A percentile compares a stretch with the other conserved stretches of the same genome.
These are phyloP conservation scores for Fusarium haematococcum DNA, from an alignment of 2,329 filamentous ascomycete genomes.

Conservation along the genomic window DNA sequence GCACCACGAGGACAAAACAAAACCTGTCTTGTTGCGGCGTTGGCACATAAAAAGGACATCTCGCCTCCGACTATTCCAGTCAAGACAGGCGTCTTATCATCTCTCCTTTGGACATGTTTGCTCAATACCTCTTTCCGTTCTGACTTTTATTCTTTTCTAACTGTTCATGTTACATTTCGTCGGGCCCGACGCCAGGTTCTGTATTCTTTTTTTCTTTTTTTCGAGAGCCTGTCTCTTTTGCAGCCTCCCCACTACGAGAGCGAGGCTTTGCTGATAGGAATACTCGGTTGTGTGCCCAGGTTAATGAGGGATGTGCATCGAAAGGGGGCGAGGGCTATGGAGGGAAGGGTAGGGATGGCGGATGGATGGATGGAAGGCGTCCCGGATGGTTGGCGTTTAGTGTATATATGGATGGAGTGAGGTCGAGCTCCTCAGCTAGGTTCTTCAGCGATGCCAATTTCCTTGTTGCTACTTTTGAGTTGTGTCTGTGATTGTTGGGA, in stretches of 20 bases:
- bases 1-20: constrained; percentile 12
- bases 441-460: constrained; percentile 40
- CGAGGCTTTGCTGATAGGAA: constrained; percentile 16
- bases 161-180: constrained; percentile 33
- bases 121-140: constrained; percentile 10
- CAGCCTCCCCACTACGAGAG: constrained; percentile 10
- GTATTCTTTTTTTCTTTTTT: constrained; percentile 21
- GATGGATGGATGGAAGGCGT: constrained; percentile 31
- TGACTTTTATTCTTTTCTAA: constrained; percentile 18
- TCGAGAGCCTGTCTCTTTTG: constrained; percentile 1
- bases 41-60: constrained; percentile 28
- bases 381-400: constrained; percentile 37
- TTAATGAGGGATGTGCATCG: constrained; percentile 34
- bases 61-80: constrained; percentile 14
- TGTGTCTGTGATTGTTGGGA: not conserved
- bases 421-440: constrained; percentile 36
- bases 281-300: constrained; percentile 26
- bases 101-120: constrained; percentile 33
- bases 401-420: constrained; percentile 42
- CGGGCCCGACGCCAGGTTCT: constrained; percentile 37
- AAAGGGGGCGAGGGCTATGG: constrained; percentile 26
- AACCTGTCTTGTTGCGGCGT: constrained; percentile 23
- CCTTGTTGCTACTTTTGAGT: constrained; percentile 20
- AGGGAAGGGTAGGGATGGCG: constrained; percentile 29
- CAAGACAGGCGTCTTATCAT: constrained; percentile 27